These are phyloP conservation scores for Fistulifera pelliculosa DNA, from an alignment of 108 stramenopile genomes.

Conservation along the genomic window DNA sequence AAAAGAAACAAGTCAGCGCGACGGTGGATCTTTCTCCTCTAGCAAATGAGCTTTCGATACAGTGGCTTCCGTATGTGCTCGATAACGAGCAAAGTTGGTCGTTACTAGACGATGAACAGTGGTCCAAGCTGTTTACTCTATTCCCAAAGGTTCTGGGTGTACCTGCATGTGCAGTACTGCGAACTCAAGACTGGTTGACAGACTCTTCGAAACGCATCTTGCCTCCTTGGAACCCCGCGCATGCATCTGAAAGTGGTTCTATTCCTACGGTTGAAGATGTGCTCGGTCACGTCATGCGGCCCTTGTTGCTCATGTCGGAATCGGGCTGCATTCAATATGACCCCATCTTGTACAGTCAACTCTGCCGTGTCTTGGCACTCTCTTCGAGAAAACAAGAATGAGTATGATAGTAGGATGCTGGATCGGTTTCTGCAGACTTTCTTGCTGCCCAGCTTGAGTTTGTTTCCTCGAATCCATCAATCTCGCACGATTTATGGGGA, in stretches of 20 bases:
- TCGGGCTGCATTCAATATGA: constrained; percentile 46
- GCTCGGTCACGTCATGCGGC: neutral
- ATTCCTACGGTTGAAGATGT: neutral
- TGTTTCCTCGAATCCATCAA: constrained; percentile 57
- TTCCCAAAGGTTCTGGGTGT: constrained; percentile 8
- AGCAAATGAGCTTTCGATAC: too few species aligned
- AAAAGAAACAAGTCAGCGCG: too few species aligned
- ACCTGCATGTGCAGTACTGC: neutral
- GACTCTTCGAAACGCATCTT: constrained; percentile 17
- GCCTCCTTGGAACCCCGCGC: constrained; percentile 3
- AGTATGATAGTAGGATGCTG: constrained; percentile 2
- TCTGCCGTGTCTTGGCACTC: constrained; percentile 42
- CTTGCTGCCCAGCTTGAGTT: constrained; percentile 56
- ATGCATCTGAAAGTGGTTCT: constrained; percentile 6
- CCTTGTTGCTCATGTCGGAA: constrained; percentile 9
- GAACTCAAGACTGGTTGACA: neutral
- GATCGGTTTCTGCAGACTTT: constrained; percentile 34
- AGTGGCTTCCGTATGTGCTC: too few species aligned
- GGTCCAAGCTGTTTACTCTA: constrained; percentile 1
- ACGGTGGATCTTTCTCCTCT: too few species aligned
- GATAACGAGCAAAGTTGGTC: too few species aligned
- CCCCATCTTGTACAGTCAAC: constrained; percentile 43
- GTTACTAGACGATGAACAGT: neutral
- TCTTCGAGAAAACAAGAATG: constrained; percentile 1
- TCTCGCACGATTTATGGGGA: constrained; percentile 65